phyloP scores from a whole-genome alignment of 2,329 filamentous ascomycete genomes.

The Hymenoscyphus fraxineus region DNA sequence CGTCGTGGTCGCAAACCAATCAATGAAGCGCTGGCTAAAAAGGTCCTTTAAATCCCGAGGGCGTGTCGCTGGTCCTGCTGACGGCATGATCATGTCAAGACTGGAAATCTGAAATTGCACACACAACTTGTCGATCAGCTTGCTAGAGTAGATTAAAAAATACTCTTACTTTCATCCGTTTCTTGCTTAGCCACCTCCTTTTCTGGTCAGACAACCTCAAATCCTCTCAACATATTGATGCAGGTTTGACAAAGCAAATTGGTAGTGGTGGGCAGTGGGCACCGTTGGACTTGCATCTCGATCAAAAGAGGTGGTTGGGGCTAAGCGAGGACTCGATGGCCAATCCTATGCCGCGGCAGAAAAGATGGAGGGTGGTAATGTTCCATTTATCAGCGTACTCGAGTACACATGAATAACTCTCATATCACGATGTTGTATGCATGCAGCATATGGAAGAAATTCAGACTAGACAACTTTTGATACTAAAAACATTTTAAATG shows the following conservation, averaged over 20 bases:
- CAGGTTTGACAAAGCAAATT: background rate
- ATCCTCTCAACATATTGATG: background rate
- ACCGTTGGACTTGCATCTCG: background rate
- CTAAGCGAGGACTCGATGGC: background rate
- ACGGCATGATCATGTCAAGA: background rate
- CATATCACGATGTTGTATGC: no score
- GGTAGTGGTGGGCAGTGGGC: conserved; percentile 2
- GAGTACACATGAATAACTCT: no score
- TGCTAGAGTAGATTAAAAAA: background rate
- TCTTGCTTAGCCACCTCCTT: background rate
- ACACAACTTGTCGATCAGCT: background rate
- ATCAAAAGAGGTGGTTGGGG: background rate
- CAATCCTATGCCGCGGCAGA: background rate
- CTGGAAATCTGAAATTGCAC: background rate
- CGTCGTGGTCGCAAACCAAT: background rate
- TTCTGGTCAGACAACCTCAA: background rate
- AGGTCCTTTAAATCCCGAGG: background rate
- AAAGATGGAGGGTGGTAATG: background rate
- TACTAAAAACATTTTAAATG: no score
- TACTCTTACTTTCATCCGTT: background rate
- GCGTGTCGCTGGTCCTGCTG: conserved; percentile 1
- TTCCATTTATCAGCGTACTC: no score
- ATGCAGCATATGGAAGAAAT: no score
- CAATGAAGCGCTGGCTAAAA: background rate
- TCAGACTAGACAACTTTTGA: no score